Evolutionary conservation across 768 basidiomycete genomes (phyloP).

Genomic region (Ramaria sp.): DNA sequence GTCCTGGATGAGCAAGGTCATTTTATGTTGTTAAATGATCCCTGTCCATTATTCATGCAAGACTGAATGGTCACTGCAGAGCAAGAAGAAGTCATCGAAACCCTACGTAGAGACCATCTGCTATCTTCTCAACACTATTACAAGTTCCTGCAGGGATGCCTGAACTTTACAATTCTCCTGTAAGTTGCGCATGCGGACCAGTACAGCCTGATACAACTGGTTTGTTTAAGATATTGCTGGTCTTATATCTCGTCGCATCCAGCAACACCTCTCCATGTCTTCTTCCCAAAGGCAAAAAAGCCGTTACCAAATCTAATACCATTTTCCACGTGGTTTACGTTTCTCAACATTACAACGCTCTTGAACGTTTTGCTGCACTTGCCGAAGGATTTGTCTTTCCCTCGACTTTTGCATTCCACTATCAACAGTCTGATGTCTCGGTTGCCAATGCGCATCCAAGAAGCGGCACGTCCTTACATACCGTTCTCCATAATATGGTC

Average conservation of each 20-base stretch:
- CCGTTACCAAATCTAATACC: slow-evolving; percentile 27
- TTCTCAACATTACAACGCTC: slow-evolving; percentile 37
- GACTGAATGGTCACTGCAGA: slow-evolving; percentile 26
- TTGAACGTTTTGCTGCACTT: slow-evolving; percentile 16
- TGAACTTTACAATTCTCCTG: slow-evolving; percentile 37
- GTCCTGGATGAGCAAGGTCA: slow-evolving; percentile 35
- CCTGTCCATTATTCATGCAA: not conserved
- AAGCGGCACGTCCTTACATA: not conserved
- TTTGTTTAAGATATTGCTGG: slow-evolving; percentile 36
- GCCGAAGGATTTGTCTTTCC: slow-evolving; percentile 15
- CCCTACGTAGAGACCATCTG: slow-evolving; percentile 33
- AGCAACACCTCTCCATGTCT: slow-evolving; percentile 20
- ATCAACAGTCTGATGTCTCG: slow-evolving; percentile 15
- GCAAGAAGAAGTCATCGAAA: slow-evolving; percentile 47
- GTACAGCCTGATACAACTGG: slow-evolving; percentile 22
- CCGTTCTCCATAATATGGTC: not conserved
- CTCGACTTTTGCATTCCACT: slow-evolving; percentile 21
- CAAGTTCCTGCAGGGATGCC: slow-evolving; percentile 27
- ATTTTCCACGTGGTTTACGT: slow-evolving; percentile 32
- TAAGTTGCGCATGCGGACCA: slow-evolving; percentile 19
- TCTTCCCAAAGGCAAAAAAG: slow-evolving; percentile 14
- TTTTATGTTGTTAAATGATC: not conserved
- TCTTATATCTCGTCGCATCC: slow-evolving; percentile 34
- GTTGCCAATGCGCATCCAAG: not conserved
- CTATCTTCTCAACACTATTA: slow-evolving; percentile 31